Conservation (phyloP, 2,329 filamentous ascomycete species). For the Aspergillus glaucus region DNA sequence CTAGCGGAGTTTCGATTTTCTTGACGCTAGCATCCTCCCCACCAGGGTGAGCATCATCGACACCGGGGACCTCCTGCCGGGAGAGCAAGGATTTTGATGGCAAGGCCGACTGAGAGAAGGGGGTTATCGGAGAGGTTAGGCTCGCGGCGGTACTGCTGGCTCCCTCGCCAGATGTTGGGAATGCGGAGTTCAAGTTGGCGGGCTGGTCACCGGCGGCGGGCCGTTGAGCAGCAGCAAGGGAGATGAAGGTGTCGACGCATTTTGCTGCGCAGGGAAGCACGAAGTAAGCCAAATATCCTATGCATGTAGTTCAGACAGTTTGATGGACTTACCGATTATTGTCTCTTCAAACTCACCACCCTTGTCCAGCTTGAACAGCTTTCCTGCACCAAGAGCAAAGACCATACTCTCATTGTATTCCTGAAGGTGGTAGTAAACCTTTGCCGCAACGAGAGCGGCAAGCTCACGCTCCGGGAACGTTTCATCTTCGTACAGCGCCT, state of each 20-base stretch:
- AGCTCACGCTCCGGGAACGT: constrained; percentile 88
- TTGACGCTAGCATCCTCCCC: constrained; percentile 51
- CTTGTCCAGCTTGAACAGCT: constrained; percentile 87
- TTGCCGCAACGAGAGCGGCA: constrained; percentile 87
- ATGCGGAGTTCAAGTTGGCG: constrained; percentile 73
- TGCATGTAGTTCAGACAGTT: background rate
- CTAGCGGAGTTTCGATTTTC: constrained; percentile 54
- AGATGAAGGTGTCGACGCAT: constrained; percentile 96
- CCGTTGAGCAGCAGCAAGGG: constrained; percentile 59
- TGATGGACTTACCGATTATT: constrained; percentile 64
- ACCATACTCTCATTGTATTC: constrained; percentile 99
- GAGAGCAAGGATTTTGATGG: constrained; percentile 95
- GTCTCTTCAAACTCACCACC: constrained; percentile 97
- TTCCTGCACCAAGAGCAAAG: constrained; percentile 88
- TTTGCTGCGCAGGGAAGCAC: constrained; percentile 51
- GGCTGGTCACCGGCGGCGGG: constrained; percentile 48
- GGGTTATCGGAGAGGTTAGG: constrained; percentile 81
- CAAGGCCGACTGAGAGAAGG: constrained; percentile 87
- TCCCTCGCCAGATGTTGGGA: constrained; percentile 61
- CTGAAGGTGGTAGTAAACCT: constrained; percentile 98
- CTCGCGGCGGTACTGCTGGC: constrained; percentile 58
- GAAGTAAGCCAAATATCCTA: constrained; percentile 5
- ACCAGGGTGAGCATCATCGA: constrained; percentile 50
- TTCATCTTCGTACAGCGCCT: constrained; percentile 96
- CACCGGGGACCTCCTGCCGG: constrained; percentile 60